Evolutionary conservation across 768 basidiomycete genomes (phyloP), one percentile per base, ranked within the genome.

Genomic region (Gautieria morchelliformis): DNA sequence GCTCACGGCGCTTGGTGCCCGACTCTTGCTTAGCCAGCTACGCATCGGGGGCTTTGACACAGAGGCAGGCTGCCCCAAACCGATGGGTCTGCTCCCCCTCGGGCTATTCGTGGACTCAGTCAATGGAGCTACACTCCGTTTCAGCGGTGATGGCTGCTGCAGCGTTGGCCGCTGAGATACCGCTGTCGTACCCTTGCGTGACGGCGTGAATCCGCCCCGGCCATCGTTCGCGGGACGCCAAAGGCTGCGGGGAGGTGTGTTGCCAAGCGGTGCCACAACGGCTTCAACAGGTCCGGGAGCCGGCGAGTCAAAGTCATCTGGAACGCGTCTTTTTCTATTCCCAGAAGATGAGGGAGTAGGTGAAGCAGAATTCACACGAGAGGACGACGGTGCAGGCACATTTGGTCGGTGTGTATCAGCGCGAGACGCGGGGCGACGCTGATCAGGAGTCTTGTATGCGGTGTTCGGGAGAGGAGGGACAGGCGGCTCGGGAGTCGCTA

Each of bases 11-110:
- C 33, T 35, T 35, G 45, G 45, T 49, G 45, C 78, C 66, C 82
- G 76, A 61, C 87, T 83, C 69, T 84, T 87, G 12, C 82, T 84
- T 19, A 88, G 66, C 87, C 87, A 89, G 57, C 82, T 81, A 63
- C 80, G 75, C 67, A 85, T 84, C 37, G 73, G 70, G 46, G 73
- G 72, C 62, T 81, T 80, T 33, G 69, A 66, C 24, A 73, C 70
- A 63, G 19, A 58, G 52, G 61, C 65, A 52, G 63, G 46, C 35
- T 50, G 49, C 22, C 56, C 56, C 52, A 19, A 64, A 47, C 22
- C 49, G n/a, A 27, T 32, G 24, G 41, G 32, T 32, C 42, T 44
- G 27, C 11, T 30, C 37, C 27, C 56, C 60, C 76, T 73, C 17
- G 84, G 84, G 63, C 78, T 85, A 64, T 88, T 88, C 24, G 85